A percentile compares a stretch with the other conserved stretches of the same genome.
phyloP scores from a whole-genome alignment of 75 land plant species.

The Chamaecyparis obtusa region DNA sequence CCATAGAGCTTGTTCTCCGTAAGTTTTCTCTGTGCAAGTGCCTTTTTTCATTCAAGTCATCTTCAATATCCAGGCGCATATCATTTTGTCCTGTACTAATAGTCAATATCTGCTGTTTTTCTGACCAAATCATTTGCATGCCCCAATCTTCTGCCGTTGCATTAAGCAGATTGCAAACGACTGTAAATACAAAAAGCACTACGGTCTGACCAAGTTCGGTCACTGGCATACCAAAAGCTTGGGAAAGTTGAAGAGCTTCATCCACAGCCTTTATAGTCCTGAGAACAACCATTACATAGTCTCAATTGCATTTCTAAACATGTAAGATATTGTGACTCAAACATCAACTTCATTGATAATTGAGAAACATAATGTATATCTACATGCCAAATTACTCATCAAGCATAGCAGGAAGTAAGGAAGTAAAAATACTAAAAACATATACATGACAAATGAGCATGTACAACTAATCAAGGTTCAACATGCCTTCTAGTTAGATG shows the following conservation, averaged over 20 bases:
- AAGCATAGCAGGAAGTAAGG: background rate
- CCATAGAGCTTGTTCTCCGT: conserved; percentile 39
- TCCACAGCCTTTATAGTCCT: conserved; percentile 67
- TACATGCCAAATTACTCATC: background rate
- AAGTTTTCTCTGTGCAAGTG: conserved; percentile 37
- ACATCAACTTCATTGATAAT: background rate
- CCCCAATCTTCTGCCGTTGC: conserved; percentile 70
- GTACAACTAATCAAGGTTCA: background rate
- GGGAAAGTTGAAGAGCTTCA: conserved; percentile 59
- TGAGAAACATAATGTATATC: background rate
- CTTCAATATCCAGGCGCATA: conserved; percentile 41
- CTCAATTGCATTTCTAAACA: background rate
- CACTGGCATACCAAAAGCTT: conserved; percentile 21
- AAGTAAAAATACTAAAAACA: background rate
- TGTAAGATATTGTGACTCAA: background rate
- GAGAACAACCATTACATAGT: conserved; percentile 16
- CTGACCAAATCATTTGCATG: conserved; percentile 16
- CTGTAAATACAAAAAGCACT: conserved; percentile 54
- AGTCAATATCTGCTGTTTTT: conserved; percentile 19
- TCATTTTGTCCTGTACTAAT: conserved; percentile 12
- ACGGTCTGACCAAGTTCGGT: conserved; percentile 59
- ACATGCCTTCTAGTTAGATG: background rate
- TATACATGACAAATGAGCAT: background rate
- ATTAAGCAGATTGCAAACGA: conserved; percentile 49
- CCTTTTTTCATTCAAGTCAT: conserved; percentile 25